Percentiles rank a stretch among this genome's conserved stretches.
Conservation (phyloP, 805 yeast genomes). For the Nakazawaea sp. region DNA sequence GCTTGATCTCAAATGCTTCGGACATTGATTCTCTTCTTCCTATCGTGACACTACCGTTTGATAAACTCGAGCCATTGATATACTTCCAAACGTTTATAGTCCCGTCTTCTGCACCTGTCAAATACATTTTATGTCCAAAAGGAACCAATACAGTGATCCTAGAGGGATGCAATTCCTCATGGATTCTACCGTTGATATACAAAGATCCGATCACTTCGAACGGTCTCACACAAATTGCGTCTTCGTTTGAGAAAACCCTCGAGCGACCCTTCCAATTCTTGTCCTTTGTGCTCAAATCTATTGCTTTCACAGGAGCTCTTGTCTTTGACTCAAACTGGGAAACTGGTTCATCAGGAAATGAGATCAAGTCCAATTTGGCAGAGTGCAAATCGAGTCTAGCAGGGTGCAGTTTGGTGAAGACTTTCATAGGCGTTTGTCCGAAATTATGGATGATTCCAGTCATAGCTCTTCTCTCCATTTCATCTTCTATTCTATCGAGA, state of each 20-base stretch:
- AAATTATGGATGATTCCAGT: conserved; percentile 86
- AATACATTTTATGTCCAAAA: conserved; percentile 32
- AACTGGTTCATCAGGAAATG: conserved; percentile 27
- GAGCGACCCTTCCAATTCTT: conserved; percentile 50
- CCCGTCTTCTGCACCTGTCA: conserved; percentile 53
- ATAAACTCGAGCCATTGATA: background rate
- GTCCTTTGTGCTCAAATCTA: conserved; percentile 36
- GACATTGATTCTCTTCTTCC: conserved; percentile 4
- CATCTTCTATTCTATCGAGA: conserved; percentile 67
- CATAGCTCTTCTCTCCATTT: conserved; percentile 64
- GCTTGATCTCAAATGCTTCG: conserved; percentile 3
- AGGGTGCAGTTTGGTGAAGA: conserved; percentile 67
- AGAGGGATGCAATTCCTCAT: conserved; percentile 35
- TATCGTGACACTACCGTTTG: background rate
- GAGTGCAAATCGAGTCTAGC: conserved; percentile 30
- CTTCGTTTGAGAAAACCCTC: conserved; percentile 17
- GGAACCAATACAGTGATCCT: conserved; percentile 32
- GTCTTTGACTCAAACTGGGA: conserved; percentile 36
- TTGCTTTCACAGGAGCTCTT: conserved; percentile 30
- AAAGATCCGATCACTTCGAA: conserved; percentile 13
- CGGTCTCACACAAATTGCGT: conserved; percentile 6
- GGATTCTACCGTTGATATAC: conserved; percentile 31
- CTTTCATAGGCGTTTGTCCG: conserved; percentile 82
- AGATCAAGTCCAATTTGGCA: conserved; percentile 27
- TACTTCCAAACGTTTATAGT: conserved; percentile 54